A percentile compares a stretch with the other conserved stretches of the same genome.
Conservation (phyloP, 2,329 filamentous ascomycete species). For the Reticulascus tulasneorum region DNA sequence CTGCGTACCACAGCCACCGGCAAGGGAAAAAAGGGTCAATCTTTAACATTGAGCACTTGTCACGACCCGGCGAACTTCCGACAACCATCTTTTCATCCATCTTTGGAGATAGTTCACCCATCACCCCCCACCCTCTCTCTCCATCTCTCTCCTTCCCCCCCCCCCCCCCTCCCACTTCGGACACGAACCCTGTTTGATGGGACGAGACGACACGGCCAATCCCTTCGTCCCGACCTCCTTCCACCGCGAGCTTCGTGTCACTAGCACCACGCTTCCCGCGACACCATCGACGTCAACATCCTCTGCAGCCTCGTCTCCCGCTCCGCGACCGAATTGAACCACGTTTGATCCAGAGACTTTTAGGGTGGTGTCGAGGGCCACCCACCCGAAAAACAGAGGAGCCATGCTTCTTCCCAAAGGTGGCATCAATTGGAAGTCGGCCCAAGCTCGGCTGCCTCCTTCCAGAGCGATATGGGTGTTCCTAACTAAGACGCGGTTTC, state of each 20-base stretch:
- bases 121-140: no score
- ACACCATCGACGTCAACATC: neutral
- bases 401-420: conserved; percentile 86
- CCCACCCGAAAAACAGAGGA: conserved; percentile 18
- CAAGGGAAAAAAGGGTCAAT: no score
- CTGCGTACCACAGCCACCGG: no score
- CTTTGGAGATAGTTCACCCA: no score
- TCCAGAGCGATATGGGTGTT: conserved; percentile 67
- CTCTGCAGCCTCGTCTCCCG: conserved; percentile 2
- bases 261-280: neutral
- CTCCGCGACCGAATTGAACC: conserved; percentile 3
- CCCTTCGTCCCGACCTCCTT: neutral
- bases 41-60: no score
- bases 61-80: no score
- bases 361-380: conserved; percentile 38
- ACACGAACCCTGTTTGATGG: conserved; percentile 5
- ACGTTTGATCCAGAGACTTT: conserved; percentile 2
- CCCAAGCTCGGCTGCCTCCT: conserved; percentile 73
- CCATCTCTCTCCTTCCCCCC: neutral
- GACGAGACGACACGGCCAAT: conserved; percentile 10
- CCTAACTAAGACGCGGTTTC: conserved; percentile 72
- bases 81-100: no score
- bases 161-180: neutral
- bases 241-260: conserved; percentile 6
- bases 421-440: conserved; percentile 88